Evolutionary conservation across 1,284 basidiomycete species (phyloP), one percentile per base, ranked within the genome.

Genomic region (Singerocomus inundabilis): DNA sequence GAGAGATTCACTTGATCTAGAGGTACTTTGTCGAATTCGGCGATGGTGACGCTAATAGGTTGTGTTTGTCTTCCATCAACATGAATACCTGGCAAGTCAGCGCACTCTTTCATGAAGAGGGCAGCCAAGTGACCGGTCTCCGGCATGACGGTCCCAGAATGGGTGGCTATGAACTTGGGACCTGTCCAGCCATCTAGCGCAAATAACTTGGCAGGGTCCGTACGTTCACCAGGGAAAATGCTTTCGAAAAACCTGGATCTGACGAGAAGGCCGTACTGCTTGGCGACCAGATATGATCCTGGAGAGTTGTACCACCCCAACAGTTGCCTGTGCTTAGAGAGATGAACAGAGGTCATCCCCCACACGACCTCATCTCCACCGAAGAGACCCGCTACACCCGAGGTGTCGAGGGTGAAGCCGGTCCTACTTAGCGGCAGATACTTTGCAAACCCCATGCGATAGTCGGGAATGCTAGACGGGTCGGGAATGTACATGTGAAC

Each of bases 271-370:
- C 52, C 59, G 11, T 61, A 70, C 33, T 57, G 54, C 29, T 58
- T 68, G 21, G 66, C 69, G 15, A 70, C 58, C 8, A 53, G 41
- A 42, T 69, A 71, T 7, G 66, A 63, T 10, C 68, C 70, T 8
- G 68, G 70, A 4, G 69, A 55, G 16, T 71, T 69, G 25, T 70
- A 70, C 70, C 68, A 69, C 2, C 68, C 68, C 11, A 67, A 28
- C 61, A 57, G 69, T 12, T 41, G 58, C 30, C 65, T 67, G 4
- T 53, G 54, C 37, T 57, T 48, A 36, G 59, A 70, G 15, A 71
- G 46, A 37, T 71, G 65, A 6, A 69, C 56, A 0, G 68, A 70
- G 0, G 59, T 58, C 65, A 71, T 71, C 68, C 67, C 5, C 70
- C 68, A 21, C 68, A n/a, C n/a, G n/a, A n/a, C n/a, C n/a, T n/a